Evolutionary conservation across 352 stramenopile genomes (phyloP).

Genomic region (Phytophthora rubi): DNA sequence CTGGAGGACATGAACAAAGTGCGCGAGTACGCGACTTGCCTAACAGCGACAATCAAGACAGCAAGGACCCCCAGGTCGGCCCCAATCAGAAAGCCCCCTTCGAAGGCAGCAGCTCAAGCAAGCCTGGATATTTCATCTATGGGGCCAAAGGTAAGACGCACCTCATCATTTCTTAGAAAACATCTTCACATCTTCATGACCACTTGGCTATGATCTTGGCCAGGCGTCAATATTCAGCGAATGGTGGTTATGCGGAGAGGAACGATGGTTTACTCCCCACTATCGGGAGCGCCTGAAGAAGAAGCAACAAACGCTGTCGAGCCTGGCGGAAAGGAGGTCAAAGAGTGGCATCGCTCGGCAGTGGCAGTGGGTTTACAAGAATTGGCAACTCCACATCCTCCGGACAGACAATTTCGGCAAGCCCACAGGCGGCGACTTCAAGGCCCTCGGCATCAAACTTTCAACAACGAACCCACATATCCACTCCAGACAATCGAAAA

Average conservation of each 20-base stretch:
- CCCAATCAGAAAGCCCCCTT: not conserved
- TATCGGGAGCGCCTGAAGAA: conserved; percentile 19
- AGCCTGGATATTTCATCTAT: conserved; percentile 25
- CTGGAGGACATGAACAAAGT: conserved; percentile 20
- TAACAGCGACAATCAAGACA: conserved; percentile 18
- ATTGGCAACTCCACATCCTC: conserved; percentile 20
- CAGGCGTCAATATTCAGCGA: conserved; percentile 19
- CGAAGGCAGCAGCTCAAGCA: conserved; percentile 7
- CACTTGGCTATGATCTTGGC: not conserved
- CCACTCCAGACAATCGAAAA: not conserved
- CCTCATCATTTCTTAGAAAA: not conserved
- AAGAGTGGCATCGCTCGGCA: conserved; percentile 31
- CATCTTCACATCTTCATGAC: conserved; percentile 2
- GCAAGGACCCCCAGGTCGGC: not conserved
- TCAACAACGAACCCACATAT: not conserved
- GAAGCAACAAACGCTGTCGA: not conserved
- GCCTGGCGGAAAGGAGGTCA: conserved; percentile 6
- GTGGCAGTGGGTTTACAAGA: conserved; percentile 4
- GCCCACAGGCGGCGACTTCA: conserved; percentile 12
- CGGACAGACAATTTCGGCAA: conserved; percentile 9
- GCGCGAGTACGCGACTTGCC: conserved; percentile 6
- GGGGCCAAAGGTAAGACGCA: conserved; percentile 13
- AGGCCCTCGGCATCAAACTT: not conserved
- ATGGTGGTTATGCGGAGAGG: conserved; percentile 29
- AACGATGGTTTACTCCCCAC: conserved; percentile 21